Evolutionary conservation across 805 yeast species (phyloP), one percentile per base, ranked within the genome.

Genomic region (Candida sonorensis): DNA sequence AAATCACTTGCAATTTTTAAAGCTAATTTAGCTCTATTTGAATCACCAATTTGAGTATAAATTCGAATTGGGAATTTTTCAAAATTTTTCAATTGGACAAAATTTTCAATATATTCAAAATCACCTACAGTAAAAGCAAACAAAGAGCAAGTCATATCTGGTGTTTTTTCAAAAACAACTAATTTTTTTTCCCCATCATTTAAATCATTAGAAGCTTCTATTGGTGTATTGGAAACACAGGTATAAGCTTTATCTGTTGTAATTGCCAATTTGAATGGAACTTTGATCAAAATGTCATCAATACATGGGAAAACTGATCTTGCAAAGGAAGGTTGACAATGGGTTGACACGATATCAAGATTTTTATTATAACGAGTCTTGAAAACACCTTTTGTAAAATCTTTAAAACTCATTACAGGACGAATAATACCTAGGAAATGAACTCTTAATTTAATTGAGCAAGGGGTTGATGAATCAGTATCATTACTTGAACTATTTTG

Each of bases 121-220:
- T 81, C 81, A 29, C 94, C 92, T 31, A 77, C 42, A 2, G 69
- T 73, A 48, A 83, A 81, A 0, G 82, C 80, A 51, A 83, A 80
- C 6, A 76, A 63, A 0, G 87, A 74, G 0, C 79, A 61, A 0
- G 77, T 58, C 64, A 81, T 77, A 9, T 71, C 61, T 4, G 80
- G 81, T 0, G 88, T 69, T 26, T 55, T 48, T 17, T 62, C 57
- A 45, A 81, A 82, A 15, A 39, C 49, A 17, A 69, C 69, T 0
- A 55, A 41, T 36, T 61, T 64, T 7, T 36, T 31, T n/a, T n/a
- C n/a, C 10, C 41, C 37, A 17, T 44, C 44, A 7, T 44, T 37
- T 5, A 42, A n/a, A 7, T 17, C 29, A 8, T 41, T 34, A 1
- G 35, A 25, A 5, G 50, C 32, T 26, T 46, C 55, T 10, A 72